Evolutionary conservation across 108 stramenopile species (phyloP), one percentile per base, ranked within the genome.

Genomic region (Cyclotella kingstonii): DNA sequence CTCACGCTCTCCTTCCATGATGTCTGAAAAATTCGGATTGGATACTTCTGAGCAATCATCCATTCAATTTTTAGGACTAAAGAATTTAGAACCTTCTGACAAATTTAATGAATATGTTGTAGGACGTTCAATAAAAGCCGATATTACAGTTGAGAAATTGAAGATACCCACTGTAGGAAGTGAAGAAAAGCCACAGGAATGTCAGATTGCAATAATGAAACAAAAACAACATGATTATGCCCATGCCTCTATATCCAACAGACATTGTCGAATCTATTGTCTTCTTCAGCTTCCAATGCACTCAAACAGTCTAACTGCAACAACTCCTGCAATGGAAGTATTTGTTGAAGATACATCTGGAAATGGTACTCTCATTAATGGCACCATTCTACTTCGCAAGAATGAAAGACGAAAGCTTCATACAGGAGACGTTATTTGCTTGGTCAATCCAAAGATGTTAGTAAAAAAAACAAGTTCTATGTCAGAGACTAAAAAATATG

Each of bases 281-380:
- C 54, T 79, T 5, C 53, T 82, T 2, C 29, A 60, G 39, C 54
- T 46, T 43, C 46, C 36, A 47, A 18, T 14, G n/a, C 31, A 55
- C 49, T 43, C 44, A 22, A n/a, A 60, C 22, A 14, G 34, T 28
- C 8, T 26, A 31, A 18, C 17, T n/a, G 12, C 10, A 60, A 42
- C 7, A 35, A 14, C 50, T 27, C 48, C 59, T 12, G 77, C 70
- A 33, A 77, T 81, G 76, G 80, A 88, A 74, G 87, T 94, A n/a
- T 92, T 73, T 39, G 46, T 95, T 1, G 94, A 95, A 70, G 96
- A 97, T 63, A 78, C 84, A 42, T 91, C 90, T 30, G 90, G 88
- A 12, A 97, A 97, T 73, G 96, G 96, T 40, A 97, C 96, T 12
- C 62, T 85, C 43, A 75, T 97, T 68, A 97, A 97, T 57, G 72